Evolutionary conservation across 441 rosid genomes (phyloP), one percentile per base, ranked within the genome.

Genomic region (Aquilaria agallochum): DNA sequence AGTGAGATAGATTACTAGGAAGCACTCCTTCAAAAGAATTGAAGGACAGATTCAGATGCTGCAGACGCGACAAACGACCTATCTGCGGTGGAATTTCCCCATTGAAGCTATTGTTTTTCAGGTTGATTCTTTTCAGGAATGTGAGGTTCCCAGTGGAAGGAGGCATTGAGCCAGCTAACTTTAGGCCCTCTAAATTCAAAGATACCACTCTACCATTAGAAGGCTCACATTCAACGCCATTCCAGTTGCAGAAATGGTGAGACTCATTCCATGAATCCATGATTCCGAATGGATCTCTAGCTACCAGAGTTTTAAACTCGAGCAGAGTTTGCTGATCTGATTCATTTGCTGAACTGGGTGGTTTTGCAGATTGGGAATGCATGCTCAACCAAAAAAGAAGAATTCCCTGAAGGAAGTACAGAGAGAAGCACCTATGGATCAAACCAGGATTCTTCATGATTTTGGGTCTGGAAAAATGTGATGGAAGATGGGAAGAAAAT

Each of bases 71-170:
- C 12, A 53, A 4, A 31, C 11, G 34, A 31, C 56, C 56, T 10
- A 53, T 27, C 34, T 53, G 36, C 11, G 10, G 56, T 7, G 56
- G 59, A 55, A 55, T 32, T 32, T 55, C 59, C 1, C 59, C 59
- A 55, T 11, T 10, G 46, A 55, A 55, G 15, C 20, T n/a, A 12
- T 55, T 55, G 9, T 12, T 12, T 12, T n/a, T 34, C 27, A 55
- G 46, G 59, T 55, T 32, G 44, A 55, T 12, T 5, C 15, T 13
- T 14, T 0, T 32, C 6, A 55, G 44, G 11, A 55, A 55, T 9
- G 46, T 32, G 9, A 55, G 59, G 44, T 55, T 55, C 2, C 59
- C 46, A 34, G 33, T 55, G 59, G 36, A 13, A 31, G 59, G 59
- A 8, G 59, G 45, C 11, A 32, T 2, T 9, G 36, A 53, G 14